Conservation (phyloP, 192 early-diverging fungal genomes). For the Linnemannia exigua region DNA sequence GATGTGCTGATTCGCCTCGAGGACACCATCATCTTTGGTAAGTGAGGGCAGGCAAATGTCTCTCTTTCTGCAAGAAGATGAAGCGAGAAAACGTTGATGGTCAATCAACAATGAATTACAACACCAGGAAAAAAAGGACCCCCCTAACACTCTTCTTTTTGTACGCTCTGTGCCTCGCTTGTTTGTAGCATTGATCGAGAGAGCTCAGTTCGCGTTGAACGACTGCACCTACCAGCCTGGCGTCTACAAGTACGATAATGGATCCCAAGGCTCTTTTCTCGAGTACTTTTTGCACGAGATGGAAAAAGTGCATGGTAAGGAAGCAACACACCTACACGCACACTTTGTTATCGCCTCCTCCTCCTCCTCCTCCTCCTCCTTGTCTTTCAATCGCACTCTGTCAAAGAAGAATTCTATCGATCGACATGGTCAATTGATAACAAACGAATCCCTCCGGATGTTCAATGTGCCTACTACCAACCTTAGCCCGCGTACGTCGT, state of each 20-base stretch:
- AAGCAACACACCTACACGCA: no score
- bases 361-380: neutral
- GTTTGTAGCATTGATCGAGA: constrained; percentile 88
- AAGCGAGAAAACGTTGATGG: neutral
- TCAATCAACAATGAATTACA: no score
- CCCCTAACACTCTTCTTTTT: no score
- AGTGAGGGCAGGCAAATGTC: neutral
- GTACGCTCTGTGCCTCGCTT: no score
- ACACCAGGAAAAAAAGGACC: neutral
- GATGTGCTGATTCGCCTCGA: constrained; percentile 92
- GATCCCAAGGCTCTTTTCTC: constrained; percentile 84
- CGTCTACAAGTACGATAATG: constrained; percentile 75
- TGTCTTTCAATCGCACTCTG: neutral
- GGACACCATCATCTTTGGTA: constrained; percentile 95
- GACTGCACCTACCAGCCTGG: constrained; percentile 80
- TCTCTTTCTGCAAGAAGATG: neutral
- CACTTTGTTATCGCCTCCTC: neutral
- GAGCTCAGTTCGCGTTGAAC: constrained; percentile 93
- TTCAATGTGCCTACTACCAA: no score
- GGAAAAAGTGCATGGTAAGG: constrained; percentile 90
- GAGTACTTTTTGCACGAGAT: constrained; percentile 93
- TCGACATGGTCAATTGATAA: no score
- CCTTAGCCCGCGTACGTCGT: constrained; percentile 32
- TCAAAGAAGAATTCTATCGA: neutral
- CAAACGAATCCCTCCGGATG: no score